A percentile compares a stretch with the other conserved stretches of the same genome.
These are phyloP conservation scores for Trichoderma sp. DNA, from an alignment of 2,329 filamentous ascomycete genomes.

Conservation along the genomic window DNA sequence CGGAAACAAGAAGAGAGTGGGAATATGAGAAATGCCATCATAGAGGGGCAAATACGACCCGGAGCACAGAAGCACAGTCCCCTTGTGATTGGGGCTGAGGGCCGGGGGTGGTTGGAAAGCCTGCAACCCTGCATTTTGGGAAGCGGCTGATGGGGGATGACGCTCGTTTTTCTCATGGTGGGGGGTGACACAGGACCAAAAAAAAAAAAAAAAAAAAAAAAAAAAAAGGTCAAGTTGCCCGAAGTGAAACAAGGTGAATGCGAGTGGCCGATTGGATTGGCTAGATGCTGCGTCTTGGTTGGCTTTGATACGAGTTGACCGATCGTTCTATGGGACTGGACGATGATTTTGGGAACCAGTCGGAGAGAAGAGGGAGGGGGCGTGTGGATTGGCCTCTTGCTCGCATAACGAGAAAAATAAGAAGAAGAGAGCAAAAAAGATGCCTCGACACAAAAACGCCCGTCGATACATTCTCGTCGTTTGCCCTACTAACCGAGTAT, in stretches of 20 bases:
- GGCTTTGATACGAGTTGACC: neutral
- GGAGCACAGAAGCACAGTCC: neutral
- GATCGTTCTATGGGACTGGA: neutral
- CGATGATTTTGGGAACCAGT: neutral
- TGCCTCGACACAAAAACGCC: neutral
- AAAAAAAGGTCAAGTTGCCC: neutral
- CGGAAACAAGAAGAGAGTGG: neutral
- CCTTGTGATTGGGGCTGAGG: neutral
- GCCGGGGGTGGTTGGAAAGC: neutral
- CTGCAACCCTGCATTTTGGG: neutral
- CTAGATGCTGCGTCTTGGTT: neutral
- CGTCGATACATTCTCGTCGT: neutral
- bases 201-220: neutral
- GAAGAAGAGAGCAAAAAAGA: neutral
- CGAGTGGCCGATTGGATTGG: neutral
- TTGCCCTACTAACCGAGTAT: neutral
- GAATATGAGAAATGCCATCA: neutral
- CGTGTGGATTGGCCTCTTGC: neutral
- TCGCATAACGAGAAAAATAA: neutral
- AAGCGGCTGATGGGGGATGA: neutral
- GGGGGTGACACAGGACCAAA: neutral
- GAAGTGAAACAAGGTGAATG: neutral
- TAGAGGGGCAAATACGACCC: neutral
- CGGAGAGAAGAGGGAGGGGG: neutral
- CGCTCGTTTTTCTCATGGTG: neutral